A percentile compares a stretch with the other conserved stretches of the same genome.
phyloP scores from a whole-genome alignment of 169 alveolate genomes.

The Perkinsus chesapeaki region DNA sequence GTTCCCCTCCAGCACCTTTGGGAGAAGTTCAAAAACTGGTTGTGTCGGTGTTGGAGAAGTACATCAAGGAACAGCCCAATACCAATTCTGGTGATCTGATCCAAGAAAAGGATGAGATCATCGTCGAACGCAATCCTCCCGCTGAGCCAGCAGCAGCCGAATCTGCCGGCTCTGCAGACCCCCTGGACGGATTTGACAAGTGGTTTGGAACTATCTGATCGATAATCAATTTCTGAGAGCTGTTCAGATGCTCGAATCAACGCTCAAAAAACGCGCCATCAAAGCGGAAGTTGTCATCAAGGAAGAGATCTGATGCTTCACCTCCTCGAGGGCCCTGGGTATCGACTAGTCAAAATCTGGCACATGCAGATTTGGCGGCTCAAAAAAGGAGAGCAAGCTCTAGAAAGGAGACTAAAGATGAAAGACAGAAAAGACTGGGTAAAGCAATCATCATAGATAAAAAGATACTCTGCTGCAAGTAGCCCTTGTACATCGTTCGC shows the following conservation, averaged over 20 bases:
- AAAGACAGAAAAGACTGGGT: background rate
- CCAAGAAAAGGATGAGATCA: background rate
- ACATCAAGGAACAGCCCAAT: background rate
- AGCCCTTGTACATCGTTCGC: background rate
- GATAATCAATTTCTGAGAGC: too few relatives aligned
- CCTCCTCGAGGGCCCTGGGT: too few relatives aligned
- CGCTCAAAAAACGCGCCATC: too few relatives aligned
- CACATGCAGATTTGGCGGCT: background rate
- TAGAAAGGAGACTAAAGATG: background rate
- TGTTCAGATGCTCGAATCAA: too few relatives aligned
- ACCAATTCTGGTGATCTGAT: background rate
- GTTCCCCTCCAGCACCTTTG: background rate
- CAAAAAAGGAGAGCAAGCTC: background rate
- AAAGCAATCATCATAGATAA: background rate
- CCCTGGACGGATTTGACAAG: too few relatives aligned
- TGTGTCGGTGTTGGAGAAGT: background rate
- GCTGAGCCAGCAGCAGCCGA: background rate
- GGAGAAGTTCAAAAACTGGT: background rate
- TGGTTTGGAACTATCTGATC: too few relatives aligned
- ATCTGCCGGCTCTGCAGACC: too few relatives aligned
- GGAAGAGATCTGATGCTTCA: too few relatives aligned
- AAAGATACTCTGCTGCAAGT: background rate
- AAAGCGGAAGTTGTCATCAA: too few relatives aligned
- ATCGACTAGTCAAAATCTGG: background rate
- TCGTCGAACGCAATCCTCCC: background rate